Base-by-base conservation (phyloP, 2,329 filamentous ascomycete genomes). In the Cyanodermella asteris region DNA sequence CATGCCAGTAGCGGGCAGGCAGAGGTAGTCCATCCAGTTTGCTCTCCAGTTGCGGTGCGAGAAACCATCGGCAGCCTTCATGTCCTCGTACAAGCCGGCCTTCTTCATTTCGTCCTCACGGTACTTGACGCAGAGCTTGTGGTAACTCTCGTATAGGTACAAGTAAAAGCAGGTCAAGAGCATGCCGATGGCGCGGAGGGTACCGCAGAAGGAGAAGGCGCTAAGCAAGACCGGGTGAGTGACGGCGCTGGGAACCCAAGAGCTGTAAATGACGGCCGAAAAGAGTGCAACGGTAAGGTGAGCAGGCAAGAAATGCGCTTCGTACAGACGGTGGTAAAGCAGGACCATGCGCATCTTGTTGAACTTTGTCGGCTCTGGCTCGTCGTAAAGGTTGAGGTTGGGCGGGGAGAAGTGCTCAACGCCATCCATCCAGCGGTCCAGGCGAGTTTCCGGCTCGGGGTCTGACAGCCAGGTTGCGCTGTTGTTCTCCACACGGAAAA, bases 271-370 rank as follows among this genome's bases (percentile, higher is more conserved):
- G 1, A 63, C 60, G 1, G 68, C 72, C 3, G 65, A 56, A 21
- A 74, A 37, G 14, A 76, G 54, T 15, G 74, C 51, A 22, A 74
- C 62, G 5, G 61, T 64, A 49, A 67, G 66, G 37, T 77, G 72
- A 10, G 68, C 58, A 0, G 72, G 70, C 13, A 77, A 50, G 41
- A 76, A 76, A 42, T 77, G 72, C 0, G 72, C 72, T 43, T 77
- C 72, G 37, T 72, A 77, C n/a, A 77, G 50, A 11, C 72, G 63
- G 40, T 72, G 67, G 39, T 60, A 57, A 16, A 76, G 54, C 26
- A 62, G 58, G 34, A 65, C 43, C 22, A 68, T 53, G 33, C 57
- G 63, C 39, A 52, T 52, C 53, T 55, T 39, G 38, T 35, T 34
- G 37, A 12, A 70, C 40, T 65, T 47, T 12, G 59, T 60, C 18